These are phyloP conservation scores for Exophiala dermatitidis DNA, from an alignment of 2,329 filamentous ascomycete species.

Conservation along the genomic window DNA sequence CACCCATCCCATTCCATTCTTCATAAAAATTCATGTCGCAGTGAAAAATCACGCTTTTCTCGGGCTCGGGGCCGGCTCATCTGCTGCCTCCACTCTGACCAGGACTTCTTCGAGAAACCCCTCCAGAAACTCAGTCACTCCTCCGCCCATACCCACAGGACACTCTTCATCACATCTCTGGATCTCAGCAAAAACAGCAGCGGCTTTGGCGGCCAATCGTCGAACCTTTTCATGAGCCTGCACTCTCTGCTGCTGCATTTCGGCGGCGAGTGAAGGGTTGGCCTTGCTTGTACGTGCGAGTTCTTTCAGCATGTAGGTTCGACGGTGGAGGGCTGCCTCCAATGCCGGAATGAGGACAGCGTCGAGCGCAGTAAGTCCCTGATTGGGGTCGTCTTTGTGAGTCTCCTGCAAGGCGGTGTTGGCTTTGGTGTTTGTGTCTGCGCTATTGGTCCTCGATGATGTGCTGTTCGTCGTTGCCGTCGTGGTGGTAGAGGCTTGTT, in stretches of 20 bases:
- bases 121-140: constrained; percentile 81
- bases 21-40: not conserved
- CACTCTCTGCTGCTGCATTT: constrained; percentile 57
- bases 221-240: constrained; percentile 77
- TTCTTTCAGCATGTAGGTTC: constrained; percentile 51
- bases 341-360: constrained; percentile 90
- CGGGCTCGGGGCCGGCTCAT: constrained; percentile 45
- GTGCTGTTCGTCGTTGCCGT: constrained; percentile 21
- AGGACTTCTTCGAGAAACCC: constrained; percentile 90
- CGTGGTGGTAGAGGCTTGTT: constrained; percentile 26
- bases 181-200: constrained; percentile 78
- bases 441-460: constrained; percentile 5
- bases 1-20: not conserved
- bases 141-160: constrained; percentile 88
- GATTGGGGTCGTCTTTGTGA: constrained; percentile 45
- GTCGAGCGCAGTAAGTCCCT: constrained; percentile 76
- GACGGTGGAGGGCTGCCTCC: constrained; percentile 79
- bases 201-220: constrained; percentile 73
- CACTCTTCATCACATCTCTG: constrained; percentile 79
- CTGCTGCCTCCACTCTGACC: constrained; percentile 80
- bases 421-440: too few relatives aligned
- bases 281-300: constrained; percentile 29
- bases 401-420: not conserved
- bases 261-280: constrained; percentile 33
- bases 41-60: constrained; percentile 9